Base-by-base conservation (phyloP, 2,329 filamentous ascomycete genomes). In the Apiospora pterosperma region DNA sequence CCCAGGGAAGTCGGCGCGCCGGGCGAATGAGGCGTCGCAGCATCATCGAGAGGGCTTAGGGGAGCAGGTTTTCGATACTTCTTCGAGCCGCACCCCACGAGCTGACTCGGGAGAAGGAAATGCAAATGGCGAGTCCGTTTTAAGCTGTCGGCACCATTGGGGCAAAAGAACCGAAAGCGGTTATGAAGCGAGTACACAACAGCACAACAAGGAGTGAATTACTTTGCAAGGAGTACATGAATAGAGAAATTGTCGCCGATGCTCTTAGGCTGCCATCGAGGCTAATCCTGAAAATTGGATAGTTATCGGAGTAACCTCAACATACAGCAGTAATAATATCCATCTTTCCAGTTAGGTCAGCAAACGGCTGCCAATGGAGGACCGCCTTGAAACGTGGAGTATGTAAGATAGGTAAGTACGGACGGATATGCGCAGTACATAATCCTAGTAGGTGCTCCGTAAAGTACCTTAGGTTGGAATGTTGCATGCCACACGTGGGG, bases 1-100 rank as follows among this genome's bases (percentile, higher is more conserved):
- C 71, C 60, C 73, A 65, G 10, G 74, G 73, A 59, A 76, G 61
- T 61, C 73, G 72, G 62, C 74, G 73, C 64, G 68, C 69, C n/a
- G 73, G 70, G 68, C 74, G 74, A 64, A 73, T 71, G 61, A 76
- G 64, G 66, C 74, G 74, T 67, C 72, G 72, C 69, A 73, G 71
- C 36, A 48, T 63, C 66, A 59, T 68, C 65, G 58, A 19, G 48
- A 55, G 25, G 48, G 48, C 48, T 55, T 34, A 4, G 28, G 48
- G 25, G 25, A 31, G 44, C 25, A 25, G 42, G 25, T 55, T 12
- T 55, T 34, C 16, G 48, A 55, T 28, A 31, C 23, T 48, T 44
- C n/a, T 25, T 21, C 23, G 21, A 55, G 44, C 44, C 44, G 25
- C 44, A 55, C 48, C 48, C 44, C 48, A 34, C 48, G 48, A 55